Base-by-base conservation (phyloP, 441 rosid species). In the Gossypium schwendimanii region DNA sequence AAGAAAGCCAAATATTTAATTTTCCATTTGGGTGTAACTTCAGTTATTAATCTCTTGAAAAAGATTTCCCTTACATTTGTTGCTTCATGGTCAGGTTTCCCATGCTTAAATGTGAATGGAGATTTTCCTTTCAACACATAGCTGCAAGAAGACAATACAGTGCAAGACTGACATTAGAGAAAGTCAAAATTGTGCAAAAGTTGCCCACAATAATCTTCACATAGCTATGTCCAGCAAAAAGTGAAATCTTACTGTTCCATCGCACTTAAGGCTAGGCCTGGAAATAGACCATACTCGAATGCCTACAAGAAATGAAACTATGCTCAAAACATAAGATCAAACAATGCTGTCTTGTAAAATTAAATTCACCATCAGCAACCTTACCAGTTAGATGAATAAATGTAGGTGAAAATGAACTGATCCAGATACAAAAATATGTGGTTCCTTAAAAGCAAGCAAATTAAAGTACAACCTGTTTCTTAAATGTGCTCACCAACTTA, bases 1-100 rank as follows among this genome's bases (percentile, higher is more conserved):
- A 49, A 8, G 15, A 24, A 47, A 66, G 26, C 28, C 54, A 47
- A 66, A n/a, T 7, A 66, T n/a, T 18, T 44, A 63, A 20, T 39
- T 21, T 47, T 12, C 6, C 41, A 53, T 12, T 52, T 6, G 4
- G 15, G 17, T 31, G 5, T 4, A 44, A 55, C 49, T 52, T 23
- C 1, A 28, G n/a, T 20, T 33, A 54, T 59, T 54, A 10, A 36
- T 54, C 24, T 41, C 74, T 7, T 14, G 14, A 26, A 10, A 0
- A 75, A 36, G 44, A 49, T 45, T 49, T 15, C 67, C 55, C 91
- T 81, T 85, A 91, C 99, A 70, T 87, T 63, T 70, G 93, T 92
- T 83, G 97, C 91, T 84, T 91, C 89, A 23, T 92, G 91, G 77
- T 95, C 99, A 55, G 95, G 93, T 81, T 89, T 91, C 60, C 99